A percentile compares a stretch with the other conserved stretches of the same genome.
Conservation (phyloP, 495 filamentous ascomycete species). For the Extremus antarcticus region DNA sequence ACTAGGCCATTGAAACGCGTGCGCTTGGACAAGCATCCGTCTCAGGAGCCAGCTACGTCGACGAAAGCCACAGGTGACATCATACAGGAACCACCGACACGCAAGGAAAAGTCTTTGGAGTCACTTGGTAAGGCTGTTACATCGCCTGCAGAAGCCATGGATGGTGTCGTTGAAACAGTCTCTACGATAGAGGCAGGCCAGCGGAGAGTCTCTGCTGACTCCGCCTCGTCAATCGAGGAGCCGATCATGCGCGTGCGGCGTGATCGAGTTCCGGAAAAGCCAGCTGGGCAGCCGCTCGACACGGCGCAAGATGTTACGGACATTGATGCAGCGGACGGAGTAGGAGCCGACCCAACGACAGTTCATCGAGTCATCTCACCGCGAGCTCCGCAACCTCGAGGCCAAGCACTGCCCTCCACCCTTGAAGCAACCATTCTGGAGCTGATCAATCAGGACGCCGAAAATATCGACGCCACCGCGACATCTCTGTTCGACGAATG, state of each 20-base stretch:
- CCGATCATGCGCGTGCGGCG: neutral
- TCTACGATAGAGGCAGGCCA: no score
- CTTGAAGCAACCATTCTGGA: neutral
- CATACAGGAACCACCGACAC: no score
- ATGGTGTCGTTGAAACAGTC: no score
- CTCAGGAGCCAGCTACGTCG: neutral
- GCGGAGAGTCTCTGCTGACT: no score
- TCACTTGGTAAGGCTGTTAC: no score
- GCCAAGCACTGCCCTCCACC: no score
- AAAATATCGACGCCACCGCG: slow-evolving; percentile 2
- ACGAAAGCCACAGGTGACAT: neutral
- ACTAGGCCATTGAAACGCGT: no score
- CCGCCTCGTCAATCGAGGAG: neutral
- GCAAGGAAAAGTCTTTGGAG: no score
- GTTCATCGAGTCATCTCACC: no score
- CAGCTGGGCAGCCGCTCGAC: neutral
- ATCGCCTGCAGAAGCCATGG: no score
- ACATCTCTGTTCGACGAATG: slow-evolving; percentile 19
- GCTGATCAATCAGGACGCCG: neutral
- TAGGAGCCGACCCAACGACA: no score
- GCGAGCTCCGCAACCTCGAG: no score
- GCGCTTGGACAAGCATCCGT: neutral
- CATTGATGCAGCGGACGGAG: neutral
- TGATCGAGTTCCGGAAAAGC: neutral
- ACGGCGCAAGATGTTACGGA: neutral